Evolutionary conservation across 2,329 filamentous ascomycete species (phyloP).

Genomic region (Ceratocystis eucalypticola): DNA sequence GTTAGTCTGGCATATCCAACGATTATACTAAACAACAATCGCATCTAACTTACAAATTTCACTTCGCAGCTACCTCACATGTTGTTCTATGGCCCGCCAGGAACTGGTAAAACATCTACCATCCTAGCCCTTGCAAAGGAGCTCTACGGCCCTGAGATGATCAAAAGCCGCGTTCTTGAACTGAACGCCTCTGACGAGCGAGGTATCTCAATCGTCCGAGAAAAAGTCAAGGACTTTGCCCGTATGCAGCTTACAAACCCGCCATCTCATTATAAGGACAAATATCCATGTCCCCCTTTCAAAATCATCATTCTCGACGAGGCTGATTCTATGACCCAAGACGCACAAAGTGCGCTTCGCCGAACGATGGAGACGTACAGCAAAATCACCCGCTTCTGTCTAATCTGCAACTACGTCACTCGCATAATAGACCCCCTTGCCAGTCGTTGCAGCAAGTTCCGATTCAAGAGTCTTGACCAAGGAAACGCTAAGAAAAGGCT

Average conservation of each 20-base stretch:
- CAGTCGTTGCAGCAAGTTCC: slow-evolving; percentile 86
- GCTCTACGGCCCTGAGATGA: slow-evolving; percentile 88
- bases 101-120: slow-evolving; percentile 95
- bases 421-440: slow-evolving; percentile 94
- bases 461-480: slow-evolving; percentile 91
- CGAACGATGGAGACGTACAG: slow-evolving; percentile 97
- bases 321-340: slow-evolving; percentile 97
- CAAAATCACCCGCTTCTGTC: slow-evolving; percentile 90
- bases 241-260: slow-evolving; percentile 84
- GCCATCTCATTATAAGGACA: slow-evolving; percentile 49
- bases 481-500: slow-evolving; percentile 67
- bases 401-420: slow-evolving; percentile 98
- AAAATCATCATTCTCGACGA: slow-evolving; percentile 99
- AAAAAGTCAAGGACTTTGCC: slow-evolving; percentile 97
- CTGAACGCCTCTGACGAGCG: slow-evolving; percentile 98
- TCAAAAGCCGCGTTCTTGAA: slow-evolving; percentile 90
- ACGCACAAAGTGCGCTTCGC: slow-evolving; percentile 82
- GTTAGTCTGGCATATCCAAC: slow-evolving; percentile 30
- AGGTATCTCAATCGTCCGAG: slow-evolving; percentile 89
- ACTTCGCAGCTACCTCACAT: slow-evolving; percentile 73
- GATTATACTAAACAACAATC: neutral
- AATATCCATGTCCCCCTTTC: slow-evolving; percentile 91
- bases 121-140: slow-evolving; percentile 95
- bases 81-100: slow-evolving; percentile 97
- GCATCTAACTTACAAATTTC: slow-evolving; percentile 16